phyloP scores from a whole-genome alignment of 2,329 filamentous ascomycete genomes.

The Rosellinia necatrix region DNA sequence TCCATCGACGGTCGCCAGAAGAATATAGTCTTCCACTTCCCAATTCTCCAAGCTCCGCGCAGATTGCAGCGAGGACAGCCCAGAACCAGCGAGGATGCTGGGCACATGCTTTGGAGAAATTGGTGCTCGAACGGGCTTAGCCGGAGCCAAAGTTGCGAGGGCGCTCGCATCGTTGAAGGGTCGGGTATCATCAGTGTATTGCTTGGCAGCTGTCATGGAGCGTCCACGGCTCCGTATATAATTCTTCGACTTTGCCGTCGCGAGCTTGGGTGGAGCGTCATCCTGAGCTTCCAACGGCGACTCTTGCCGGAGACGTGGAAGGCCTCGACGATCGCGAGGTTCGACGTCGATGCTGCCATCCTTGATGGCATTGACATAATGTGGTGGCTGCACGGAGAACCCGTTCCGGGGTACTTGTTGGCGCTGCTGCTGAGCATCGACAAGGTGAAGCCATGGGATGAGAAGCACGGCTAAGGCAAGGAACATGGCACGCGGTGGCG shows the following conservation, averaged over 20 bases:
- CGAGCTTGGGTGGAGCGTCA: conserved; percentile 32
- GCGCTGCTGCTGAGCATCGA: conserved; percentile 64
- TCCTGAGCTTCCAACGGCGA: conserved; percentile 31
- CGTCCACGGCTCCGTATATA: conserved; percentile 27
- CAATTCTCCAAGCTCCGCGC: conserved; percentile 98
- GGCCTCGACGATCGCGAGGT: conserved; percentile 26
- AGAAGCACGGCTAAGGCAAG: conserved; percentile 56
- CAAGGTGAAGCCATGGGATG: conserved; percentile 51
- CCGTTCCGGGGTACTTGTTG: conserved; percentile 38
- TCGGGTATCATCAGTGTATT: conserved; percentile 27
- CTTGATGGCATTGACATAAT: conserved; percentile 34
- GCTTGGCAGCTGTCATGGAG: conserved; percentile 29
- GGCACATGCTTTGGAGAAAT: conserved; percentile 68
- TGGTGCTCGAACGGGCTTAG: conserved; percentile 93
- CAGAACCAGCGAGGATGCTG: conserved; percentile 59
- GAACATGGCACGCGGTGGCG: conserved; percentile 45
- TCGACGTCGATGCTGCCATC: conserved; percentile 31
- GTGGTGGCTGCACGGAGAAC: conserved; percentile 32
- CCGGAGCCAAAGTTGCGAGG: conserved; percentile 97
- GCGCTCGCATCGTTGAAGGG: conserved; percentile 80
- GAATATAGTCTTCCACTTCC: conserved; percentile 99
- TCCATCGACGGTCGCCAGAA: conserved; percentile 99
- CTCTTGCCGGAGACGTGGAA: conserved; percentile 29
- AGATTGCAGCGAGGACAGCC: conserved; percentile 80
- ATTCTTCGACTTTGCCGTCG: conserved; percentile 30